Base-by-base conservation (phyloP, 208 protist species). In the Herpetomonas samuelpessoai region DNA sequence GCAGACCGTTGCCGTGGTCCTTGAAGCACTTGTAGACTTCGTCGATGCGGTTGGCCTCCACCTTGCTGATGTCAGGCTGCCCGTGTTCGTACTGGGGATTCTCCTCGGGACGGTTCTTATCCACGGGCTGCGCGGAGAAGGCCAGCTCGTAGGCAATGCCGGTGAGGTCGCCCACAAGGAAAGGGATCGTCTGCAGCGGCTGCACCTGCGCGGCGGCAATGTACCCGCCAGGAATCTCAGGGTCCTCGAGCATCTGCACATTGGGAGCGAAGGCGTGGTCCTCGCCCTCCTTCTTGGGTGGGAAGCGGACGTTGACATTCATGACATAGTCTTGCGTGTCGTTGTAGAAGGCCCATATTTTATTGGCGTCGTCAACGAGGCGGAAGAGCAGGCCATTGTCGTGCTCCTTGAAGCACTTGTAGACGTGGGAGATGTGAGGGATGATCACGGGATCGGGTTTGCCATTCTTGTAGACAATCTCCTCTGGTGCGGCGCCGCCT, bases 341-440 rank as follows among this genome's bases (percentile, higher is more conserved):
- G 57, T 94, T 94, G 77, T 91, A 90, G 48, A 87, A 94, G 53
- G 72, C 81, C 84, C 88, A 94, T 18, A 79, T 86, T 10, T 68
- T 59, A 47, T 80, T 81, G 25, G 56, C 58, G 21, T 75, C 70
- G 35, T 91, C 79, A 0, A 94, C 79, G 35, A 94, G 62, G 29
- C 88, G 88, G 80, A 94, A 94, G 50, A 94, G 65, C 12, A 94
- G 70, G 18, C 84, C 84, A 58, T 91, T 91, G 22, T 66, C 73
- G 66, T 91, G 63, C 10, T 79, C 68, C 51, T 91, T 87, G 55
- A 94, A 87, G 62, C 88, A 94, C 26, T 45, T 39, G 58, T 67
- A 83, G 21, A 85, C 75, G 54, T 81, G 74, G n/a, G 67, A 61
- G 53, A 68, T 64, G 45, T 81, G 27, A 12, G 75, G 72, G 24